A percentile compares a stretch with the other conserved stretches of the same genome.
Conservation (phyloP, 2,329 filamentous ascomycete species). For the Rhexocercosporidium sp. region DNA sequence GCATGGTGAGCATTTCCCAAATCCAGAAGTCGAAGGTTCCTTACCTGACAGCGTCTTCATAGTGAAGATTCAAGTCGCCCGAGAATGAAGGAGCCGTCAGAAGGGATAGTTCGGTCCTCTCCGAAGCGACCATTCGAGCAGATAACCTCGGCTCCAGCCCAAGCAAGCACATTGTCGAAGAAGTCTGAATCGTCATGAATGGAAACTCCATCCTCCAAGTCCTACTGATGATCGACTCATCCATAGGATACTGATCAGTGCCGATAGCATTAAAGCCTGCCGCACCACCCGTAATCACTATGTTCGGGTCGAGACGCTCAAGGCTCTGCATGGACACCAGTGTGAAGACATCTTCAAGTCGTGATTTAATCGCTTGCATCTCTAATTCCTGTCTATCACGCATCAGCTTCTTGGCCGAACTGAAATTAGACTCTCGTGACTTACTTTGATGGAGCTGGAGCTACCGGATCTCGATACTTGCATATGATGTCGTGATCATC, state of each 20-base stretch:
- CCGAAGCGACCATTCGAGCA: constrained; percentile 17
- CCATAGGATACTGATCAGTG: constrained; percentile 20
- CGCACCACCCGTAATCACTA: neutral
- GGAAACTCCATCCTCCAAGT: constrained; percentile 27
- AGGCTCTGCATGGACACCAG: neutral
- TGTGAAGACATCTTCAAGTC: neutral
- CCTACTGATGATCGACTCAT: constrained; percentile 28
- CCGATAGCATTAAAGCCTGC: neutral
- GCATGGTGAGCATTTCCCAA: neutral
- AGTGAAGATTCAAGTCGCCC: constrained; percentile 13
- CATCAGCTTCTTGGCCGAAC: neutral
- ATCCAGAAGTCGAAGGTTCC: neutral
- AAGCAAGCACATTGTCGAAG: constrained; percentile 24
- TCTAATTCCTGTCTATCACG: neutral
- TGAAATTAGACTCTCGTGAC: neutral
- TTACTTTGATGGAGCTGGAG: constrained; percentile 18
- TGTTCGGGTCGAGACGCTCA: neutral
- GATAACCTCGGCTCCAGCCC: constrained; percentile 20
- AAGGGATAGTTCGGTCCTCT: constrained; percentile 21
- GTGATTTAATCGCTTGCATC: constrained; percentile 1
- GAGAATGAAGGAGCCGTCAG: constrained; percentile 17
- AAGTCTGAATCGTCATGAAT: constrained; percentile 29
- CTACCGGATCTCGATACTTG: constrained; percentile 14
- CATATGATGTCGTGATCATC: constrained; percentile 26
- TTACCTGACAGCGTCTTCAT: neutral